phyloP scores from a whole-genome alignment of 2,329 filamentous ascomycete species.

The Rutstroemia sp. region DNA sequence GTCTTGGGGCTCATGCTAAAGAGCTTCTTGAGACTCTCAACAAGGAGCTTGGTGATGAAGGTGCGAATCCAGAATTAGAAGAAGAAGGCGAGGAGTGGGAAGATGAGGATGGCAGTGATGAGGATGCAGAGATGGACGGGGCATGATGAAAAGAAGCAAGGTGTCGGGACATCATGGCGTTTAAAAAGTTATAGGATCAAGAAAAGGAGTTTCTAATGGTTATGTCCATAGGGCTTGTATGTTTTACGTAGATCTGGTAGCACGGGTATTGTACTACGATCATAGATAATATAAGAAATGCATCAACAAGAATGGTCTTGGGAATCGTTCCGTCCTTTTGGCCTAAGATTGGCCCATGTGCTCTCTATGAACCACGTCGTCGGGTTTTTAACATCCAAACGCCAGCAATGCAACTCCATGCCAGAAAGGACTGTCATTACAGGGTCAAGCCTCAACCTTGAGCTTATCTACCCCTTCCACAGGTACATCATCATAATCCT shows the following conservation, averaged over 20 bases:
- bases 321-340: background rate
- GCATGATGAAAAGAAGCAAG: conserved; percentile 28
- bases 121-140: conserved; percentile 47
- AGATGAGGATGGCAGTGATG: conserved; percentile 42
- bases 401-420: conserved; percentile 26
- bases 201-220: background rate
- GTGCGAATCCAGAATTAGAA: conserved; percentile 46
- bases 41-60: conserved; percentile 56
- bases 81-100: conserved; percentile 42
- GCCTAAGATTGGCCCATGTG: background rate
- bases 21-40: conserved; percentile 62
- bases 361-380: background rate
- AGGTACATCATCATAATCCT: conserved; percentile 52
- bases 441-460: conserved; percentile 49
- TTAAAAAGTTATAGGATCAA: background rate
- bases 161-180: background rate
- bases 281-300: conserved; percentile 3
- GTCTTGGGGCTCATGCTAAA: conserved; percentile 65
- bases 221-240: conserved; percentile 13
- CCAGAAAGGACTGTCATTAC: conserved; percentile 14
- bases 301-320: too few relatives aligned
- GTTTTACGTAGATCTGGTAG: background rate
- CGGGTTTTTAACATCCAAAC: conserved; percentile 12
- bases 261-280: background rate
- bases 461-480: conserved; percentile 61